Evolutionary conservation across 306 rosid species (phyloP), one percentile per base, ranked within the genome.

Genomic region (Leucaena leucocephala): DNA sequence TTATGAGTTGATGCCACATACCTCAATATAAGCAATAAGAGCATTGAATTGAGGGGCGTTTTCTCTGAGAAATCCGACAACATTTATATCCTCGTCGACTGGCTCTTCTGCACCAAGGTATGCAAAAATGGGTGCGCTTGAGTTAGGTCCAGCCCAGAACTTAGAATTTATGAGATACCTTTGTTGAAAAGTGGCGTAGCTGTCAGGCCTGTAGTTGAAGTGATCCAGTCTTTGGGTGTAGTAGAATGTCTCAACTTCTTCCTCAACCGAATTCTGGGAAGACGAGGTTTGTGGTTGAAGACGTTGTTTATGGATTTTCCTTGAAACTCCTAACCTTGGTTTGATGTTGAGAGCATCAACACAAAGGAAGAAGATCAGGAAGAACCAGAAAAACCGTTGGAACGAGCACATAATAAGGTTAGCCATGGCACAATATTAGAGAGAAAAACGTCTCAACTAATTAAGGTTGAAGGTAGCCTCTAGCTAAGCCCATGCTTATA

Each of bases 221-320:
- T 89, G 91, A 46, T 89, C 91, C 0, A 89, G 81, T 8, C 80
- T 86, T 84, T 89, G 93, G 17, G 75, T 79, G 72, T 82, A 87
- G 45, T 80, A 85, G 38, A 62, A 84, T 40, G 83, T 85, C 35
- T 68, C 35, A n/a, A 82, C 71, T 4, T 75, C 49, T n/a, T 76
- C 55, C 36, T 79, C 48, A 42, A 13, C 21, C 1, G 62, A 8
- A 10, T 39, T 2, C 0, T 13, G 36, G 15, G 62, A 52, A 55
- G 75, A 65, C 72, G 11, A 67, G 49, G 55, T 76, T 71, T 72
- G 69, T 43, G 48, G 50, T 16, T 83, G 44, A 10, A 0, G 42
- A 12, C 0, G 50, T 57, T 66, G 17, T 6, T 61, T 82, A 14
- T 4, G 71, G 38, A 17, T 72, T 72, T 59, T 80, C n/a, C 75